These are phyloP conservation scores for Wickerhamiella nectarea DNA, from an alignment of 805 yeast species.

Conservation along the genomic window DNA sequence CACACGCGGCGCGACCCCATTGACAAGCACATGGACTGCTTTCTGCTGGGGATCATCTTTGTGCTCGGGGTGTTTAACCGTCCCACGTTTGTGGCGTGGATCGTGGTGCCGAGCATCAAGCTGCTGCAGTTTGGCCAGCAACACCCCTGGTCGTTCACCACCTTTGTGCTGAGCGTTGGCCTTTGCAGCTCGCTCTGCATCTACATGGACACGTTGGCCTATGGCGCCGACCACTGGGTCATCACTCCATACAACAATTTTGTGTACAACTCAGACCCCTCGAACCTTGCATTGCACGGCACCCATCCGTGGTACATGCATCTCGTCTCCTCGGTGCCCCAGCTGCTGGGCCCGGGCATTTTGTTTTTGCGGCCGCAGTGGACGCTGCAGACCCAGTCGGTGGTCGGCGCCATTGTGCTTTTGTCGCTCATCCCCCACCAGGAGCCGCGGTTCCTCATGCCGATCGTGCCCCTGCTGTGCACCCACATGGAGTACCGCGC, in stretches of 20 bases:
- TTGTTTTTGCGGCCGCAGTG: constrained; percentile 33
- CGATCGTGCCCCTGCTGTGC: constrained; percentile 60
- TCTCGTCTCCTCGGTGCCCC: constrained; percentile 60
- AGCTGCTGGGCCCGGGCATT: constrained; percentile 65
- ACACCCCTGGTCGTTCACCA: constrained; percentile 25
- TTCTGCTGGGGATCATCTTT: constrained; percentile 37
- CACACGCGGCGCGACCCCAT: constrained; percentile 13
- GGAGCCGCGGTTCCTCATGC: constrained; percentile 76
- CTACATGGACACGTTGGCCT: constrained; percentile 41
- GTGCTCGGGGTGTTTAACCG: constrained; percentile 72
- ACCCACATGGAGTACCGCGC: constrained; percentile 32
- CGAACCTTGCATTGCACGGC: constrained; percentile 67
- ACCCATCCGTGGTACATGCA: constrained; percentile 70
- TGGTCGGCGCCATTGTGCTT: constrained; percentile 44
- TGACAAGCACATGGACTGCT: constrained; percentile 26
- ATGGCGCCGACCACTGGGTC: constrained; percentile 25
- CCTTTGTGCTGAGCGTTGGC: constrained; percentile 27
- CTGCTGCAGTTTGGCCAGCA: constrained; percentile 32
- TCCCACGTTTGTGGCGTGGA: constrained; percentile 65
- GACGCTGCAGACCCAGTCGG: constrained; percentile 42
- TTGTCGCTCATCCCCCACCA: constrained; percentile 80
- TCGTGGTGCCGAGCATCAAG: constrained; percentile 46
- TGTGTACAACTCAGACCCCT: constrained; percentile 44
- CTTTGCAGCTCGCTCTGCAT: constrained; percentile 31
- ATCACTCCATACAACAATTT: constrained; percentile 71